These are phyloP conservation scores for Nigrograna mackinnonii DNA, from an alignment of 2,329 filamentous ascomycete genomes.

Conservation along the genomic window DNA sequence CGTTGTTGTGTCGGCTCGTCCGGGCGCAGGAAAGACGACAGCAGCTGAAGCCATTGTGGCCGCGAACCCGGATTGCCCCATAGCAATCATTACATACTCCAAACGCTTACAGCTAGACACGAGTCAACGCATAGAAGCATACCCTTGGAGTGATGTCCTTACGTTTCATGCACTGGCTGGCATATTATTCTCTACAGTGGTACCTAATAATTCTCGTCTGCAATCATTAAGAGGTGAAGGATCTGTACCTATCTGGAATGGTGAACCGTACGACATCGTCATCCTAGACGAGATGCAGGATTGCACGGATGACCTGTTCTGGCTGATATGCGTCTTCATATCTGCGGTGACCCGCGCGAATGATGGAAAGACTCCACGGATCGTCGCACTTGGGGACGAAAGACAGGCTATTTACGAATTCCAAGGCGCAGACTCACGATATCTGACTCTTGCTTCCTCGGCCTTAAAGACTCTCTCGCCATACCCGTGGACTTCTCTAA, in stretches of 20 bases:
- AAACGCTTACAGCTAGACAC: no score
- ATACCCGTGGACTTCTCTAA: no score
- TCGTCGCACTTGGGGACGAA: constrained; percentile 13
- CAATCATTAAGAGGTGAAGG: constrained; percentile 6
- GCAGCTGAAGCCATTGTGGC: no score
- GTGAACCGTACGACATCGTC: constrained; percentile 9
- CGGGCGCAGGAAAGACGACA: no score
- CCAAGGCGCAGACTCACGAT: no score
- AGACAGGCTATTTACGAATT: constrained; percentile 14
- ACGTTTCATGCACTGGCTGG: constrained; percentile 11
- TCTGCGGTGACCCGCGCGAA: constrained; percentile 9
- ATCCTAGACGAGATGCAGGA: constrained; percentile 13
- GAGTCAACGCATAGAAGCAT: no score
- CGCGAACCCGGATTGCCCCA: no score
- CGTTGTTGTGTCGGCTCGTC: no score
- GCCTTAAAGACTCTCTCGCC: no score
- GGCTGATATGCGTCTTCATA: constrained; percentile 10
- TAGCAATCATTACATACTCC: no score
- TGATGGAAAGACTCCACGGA: constrained; percentile 7
- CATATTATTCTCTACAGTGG: constrained; percentile 5
- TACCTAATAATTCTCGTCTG: constrained; percentile 6
- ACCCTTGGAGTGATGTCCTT: no score
- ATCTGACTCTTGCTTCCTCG: no score
- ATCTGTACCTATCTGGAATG: constrained; percentile 7
- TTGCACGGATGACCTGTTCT: constrained; percentile 13